These are phyloP conservation scores for Backusella australiensis DNA, from an alignment of 192 early-diverging fungal species.

Conservation along the genomic window DNA sequence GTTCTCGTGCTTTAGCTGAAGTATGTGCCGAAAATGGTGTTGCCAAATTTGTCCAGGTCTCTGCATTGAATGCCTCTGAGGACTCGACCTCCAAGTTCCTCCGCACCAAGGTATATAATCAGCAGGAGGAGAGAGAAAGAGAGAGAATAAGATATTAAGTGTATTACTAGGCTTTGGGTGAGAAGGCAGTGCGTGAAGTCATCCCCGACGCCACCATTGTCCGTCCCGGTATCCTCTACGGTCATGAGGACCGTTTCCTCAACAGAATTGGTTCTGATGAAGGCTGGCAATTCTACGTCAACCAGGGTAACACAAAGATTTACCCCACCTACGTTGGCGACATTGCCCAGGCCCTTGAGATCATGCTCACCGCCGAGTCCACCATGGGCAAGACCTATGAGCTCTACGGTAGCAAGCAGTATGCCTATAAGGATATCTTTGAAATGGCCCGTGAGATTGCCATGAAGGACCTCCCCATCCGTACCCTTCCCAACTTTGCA, in stretches of 20 bases:
- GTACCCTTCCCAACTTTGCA: slow-evolving; percentile 67
- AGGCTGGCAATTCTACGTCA: slow-evolving; percentile 59
- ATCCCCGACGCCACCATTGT: slow-evolving; percentile 95
- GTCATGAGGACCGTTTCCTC: slow-evolving; percentile 91
- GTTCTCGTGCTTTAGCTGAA: slow-evolving; percentile 77
- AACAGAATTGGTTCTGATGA: slow-evolving; percentile 77
- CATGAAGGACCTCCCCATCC: slow-evolving; percentile 39
- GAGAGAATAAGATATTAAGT: not conserved
- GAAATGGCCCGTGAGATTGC: slow-evolving; percentile 69
- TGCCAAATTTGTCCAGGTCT: slow-evolving; percentile 85
- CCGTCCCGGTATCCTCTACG: slow-evolving; percentile 85
- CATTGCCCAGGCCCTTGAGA: slow-evolving; percentile 81
- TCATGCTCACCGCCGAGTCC: slow-evolving; percentile 67
- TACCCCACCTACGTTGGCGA: slow-evolving; percentile 77
- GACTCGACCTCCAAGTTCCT: slow-evolving; percentile 78
- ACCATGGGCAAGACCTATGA: slow-evolving; percentile 87
- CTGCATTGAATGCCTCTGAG: slow-evolving; percentile 75
- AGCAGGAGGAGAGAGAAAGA: not conserved
- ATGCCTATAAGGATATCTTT: slow-evolving; percentile 67
- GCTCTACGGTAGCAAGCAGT: slow-evolving; percentile 79
- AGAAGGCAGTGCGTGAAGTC: slow-evolving; percentile 82
- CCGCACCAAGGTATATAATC: slow-evolving; percentile 70
- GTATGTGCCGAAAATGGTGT: slow-evolving; percentile 79
- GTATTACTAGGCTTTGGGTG: slow-evolving; percentile 74
- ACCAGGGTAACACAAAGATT: slow-evolving; percentile 64